Evolutionary conservation across 1,139 yeast species (phyloP).

Genomic region (Candida tunisiensis): DNA sequence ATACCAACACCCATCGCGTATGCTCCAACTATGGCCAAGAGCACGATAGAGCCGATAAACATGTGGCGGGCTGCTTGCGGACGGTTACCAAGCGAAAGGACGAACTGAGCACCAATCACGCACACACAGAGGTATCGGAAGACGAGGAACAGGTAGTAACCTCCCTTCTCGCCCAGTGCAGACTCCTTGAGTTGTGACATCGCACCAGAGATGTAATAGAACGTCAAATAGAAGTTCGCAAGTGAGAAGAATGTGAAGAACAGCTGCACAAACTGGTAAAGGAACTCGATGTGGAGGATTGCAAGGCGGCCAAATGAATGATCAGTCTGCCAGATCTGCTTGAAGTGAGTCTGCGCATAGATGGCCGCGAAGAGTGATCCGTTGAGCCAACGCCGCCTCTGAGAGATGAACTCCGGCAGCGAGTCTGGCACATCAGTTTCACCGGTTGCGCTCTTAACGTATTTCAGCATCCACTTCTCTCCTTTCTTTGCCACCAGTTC

Average conservation of each 20-base stretch:
- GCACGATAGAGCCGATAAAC: slow-evolving; percentile 52
- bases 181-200: slow-evolving; percentile 30
- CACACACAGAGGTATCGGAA: slow-evolving; percentile 75
- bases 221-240: slow-evolving; percentile 79
- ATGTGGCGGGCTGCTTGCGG: slow-evolving; percentile 80
- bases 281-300: slow-evolving; percentile 66
- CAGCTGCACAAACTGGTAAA: slow-evolving; percentile 62
- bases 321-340: slow-evolving; percentile 72
- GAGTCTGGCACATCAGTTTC: slow-evolving; percentile 96
- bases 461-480: slow-evolving; percentile 84
- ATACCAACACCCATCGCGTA: slow-evolving; percentile 76
- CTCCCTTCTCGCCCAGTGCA: slow-evolving; percentile 44
- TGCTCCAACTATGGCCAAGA: slow-evolving; percentile 61
- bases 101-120: slow-evolving; percentile 63
- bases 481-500: slow-evolving; percentile 79
- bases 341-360: slow-evolving; percentile 65
- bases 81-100: slow-evolving; percentile 87
- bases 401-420: slow-evolving; percentile 80
- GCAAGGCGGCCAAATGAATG: slow-evolving; percentile 65
- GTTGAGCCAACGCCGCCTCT: slow-evolving; percentile 94
- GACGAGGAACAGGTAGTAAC: slow-evolving; percentile 55
- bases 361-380: slow-evolving; percentile 97
- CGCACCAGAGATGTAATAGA: slow-evolving; percentile 86
- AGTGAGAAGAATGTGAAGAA: slow-evolving; percentile 80
- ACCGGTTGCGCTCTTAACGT: slow-evolving; percentile 86